Conservation (phyloP, 2,329 filamentous ascomycete genomes). For the Neofusicoccum laricinum region DNA sequence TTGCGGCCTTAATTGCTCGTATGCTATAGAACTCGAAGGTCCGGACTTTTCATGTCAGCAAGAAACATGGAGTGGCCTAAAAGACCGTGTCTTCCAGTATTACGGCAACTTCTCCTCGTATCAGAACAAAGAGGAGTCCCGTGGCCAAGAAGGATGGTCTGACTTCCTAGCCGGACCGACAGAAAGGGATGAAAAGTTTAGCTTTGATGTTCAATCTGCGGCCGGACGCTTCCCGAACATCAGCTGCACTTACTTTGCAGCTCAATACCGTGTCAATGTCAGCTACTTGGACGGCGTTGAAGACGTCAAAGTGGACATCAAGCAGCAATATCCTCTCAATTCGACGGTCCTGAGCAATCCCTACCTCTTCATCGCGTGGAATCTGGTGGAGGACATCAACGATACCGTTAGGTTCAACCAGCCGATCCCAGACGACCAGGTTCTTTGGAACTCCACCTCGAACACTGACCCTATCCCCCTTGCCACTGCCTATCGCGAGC, state of each 20-base stretch:
- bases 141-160: background rate
- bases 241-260: background rate
- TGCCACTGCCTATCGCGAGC: background rate
- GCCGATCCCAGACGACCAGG: background rate
- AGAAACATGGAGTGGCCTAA: background rate
- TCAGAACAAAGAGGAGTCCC: background rate
- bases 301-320: too few species aligned
- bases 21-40: background rate
- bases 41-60: background rate
- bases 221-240: background rate
- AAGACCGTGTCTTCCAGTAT: background rate
- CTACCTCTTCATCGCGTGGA: too few species aligned
- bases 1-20: background rate
- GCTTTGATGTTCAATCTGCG: background rate
- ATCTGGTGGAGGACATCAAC: too few species aligned
- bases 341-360: background rate
- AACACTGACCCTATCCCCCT: background rate
- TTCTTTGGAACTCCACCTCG: background rate
- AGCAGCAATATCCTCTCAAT: background rate
- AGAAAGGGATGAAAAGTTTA: background rate
- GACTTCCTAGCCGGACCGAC: background rate
- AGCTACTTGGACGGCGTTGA: background rate
- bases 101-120: background rate
- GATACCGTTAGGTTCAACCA: too few species aligned
- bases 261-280: background rate